Evolutionary conservation across 176 grass and related monocot genomes (phyloP).

Genomic region (Oryza glaberrima): DNA sequence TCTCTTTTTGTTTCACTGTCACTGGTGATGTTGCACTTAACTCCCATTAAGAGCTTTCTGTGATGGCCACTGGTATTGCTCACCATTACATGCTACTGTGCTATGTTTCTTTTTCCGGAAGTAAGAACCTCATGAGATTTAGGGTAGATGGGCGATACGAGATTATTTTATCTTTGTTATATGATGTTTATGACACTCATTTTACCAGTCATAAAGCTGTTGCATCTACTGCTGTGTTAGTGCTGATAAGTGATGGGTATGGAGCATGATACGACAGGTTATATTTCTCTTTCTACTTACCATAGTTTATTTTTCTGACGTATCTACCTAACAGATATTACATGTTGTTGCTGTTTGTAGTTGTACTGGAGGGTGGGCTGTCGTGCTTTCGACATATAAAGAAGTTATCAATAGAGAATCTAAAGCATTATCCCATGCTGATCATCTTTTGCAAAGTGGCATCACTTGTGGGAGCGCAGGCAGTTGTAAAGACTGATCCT

Average conservation of each 20-base stretch:
- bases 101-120: not conserved
- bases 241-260: slow-evolving; percentile 32
- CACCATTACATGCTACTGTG: slow-evolving; percentile 23
- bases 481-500: slow-evolving; percentile 54
- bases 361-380: slow-evolving; percentile 37
- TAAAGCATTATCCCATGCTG: slow-evolving; percentile 42
- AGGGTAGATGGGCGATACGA: not conserved
- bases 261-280: not conserved
- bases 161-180: slow-evolving; percentile 27
- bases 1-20: slow-evolving; percentile 54
- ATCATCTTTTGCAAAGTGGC: slow-evolving; percentile 57
- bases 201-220: slow-evolving; percentile 1
- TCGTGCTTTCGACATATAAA: slow-evolving; percentile 53
- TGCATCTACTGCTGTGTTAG: slow-evolving; percentile 15
- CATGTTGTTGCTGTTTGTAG: slow-evolving; percentile 33
- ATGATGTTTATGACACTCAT: slow-evolving; percentile 25
- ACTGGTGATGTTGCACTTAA: slow-evolving; percentile 41
- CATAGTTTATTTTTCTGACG: not conserved
- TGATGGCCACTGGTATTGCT: not conserved
- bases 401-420: slow-evolving; percentile 29
- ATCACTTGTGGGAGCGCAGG: slow-evolving; percentile 59
- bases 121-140: slow-evolving; percentile 5
- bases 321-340: slow-evolving; percentile 41
- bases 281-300: slow-evolving; percentile 4
- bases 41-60: slow-evolving; percentile 34